phyloP scores from a whole-genome alignment of 2,329 filamentous ascomycete species.

The Penicillium paneum region DNA sequence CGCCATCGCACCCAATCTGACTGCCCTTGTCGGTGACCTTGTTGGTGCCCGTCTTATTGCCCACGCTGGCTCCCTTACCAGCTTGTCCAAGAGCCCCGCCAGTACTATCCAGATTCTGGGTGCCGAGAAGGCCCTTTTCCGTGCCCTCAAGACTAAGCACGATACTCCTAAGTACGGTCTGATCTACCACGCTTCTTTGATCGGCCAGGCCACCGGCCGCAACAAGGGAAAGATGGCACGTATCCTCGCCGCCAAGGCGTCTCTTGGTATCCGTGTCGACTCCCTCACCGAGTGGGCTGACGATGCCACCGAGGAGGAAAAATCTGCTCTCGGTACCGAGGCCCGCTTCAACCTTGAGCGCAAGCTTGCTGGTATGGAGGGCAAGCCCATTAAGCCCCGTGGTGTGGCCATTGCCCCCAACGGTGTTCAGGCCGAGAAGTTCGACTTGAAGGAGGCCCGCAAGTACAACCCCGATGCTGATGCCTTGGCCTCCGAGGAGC shows the following conservation, averaged over 20 bases:
- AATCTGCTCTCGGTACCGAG: conserved; percentile 71
- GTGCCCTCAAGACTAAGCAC: conserved; percentile 97
- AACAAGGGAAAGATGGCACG: conserved; percentile 99
- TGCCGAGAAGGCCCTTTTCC: conserved; percentile 97
- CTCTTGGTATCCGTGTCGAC: conserved; percentile 89
- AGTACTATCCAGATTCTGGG: conserved; percentile 97
- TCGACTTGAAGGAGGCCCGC: conserved; percentile 80
- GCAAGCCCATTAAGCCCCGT: conserved; percentile 79
- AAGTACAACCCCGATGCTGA: conserved; percentile 96
- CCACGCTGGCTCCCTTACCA: conserved; percentile 90
- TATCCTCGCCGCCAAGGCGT: conserved; percentile 90
- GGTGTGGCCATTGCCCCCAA: conserved; percentile 72
- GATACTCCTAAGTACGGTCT: conserved; percentile 98
- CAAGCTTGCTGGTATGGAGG: conserved; percentile 64
- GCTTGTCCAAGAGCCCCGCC: conserved; percentile 89
- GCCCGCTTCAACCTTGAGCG: conserved; percentile 49
- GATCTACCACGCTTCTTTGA: conserved; percentile 87
- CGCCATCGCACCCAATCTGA: conserved; percentile 93
- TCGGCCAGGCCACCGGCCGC: conserved; percentile 93
- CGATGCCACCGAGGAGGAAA: conserved; percentile 83
- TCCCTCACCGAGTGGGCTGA: conserved; percentile 76
- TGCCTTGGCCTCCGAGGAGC: conserved; percentile 69
- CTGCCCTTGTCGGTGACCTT: conserved; percentile 84
- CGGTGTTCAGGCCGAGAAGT: conserved; percentile 66
- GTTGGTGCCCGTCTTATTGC: conserved; percentile 93